These are phyloP conservation scores for Angomonas ambiguus DNA, from an alignment of 208 protist genomes.

Conservation along the genomic window DNA sequence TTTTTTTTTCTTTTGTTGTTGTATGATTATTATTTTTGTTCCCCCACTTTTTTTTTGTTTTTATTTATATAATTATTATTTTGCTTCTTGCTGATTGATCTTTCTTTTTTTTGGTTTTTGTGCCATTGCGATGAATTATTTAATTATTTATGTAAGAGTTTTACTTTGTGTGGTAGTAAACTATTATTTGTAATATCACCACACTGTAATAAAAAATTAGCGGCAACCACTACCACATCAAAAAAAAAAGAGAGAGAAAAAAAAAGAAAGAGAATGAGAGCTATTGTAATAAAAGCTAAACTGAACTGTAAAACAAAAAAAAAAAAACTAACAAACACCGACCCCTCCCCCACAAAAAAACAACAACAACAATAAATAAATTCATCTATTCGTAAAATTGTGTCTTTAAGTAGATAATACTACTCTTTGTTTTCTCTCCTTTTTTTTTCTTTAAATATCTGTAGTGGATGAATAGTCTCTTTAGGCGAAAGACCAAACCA, in stretches of 20 bases:
- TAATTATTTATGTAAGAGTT: slow-evolving; percentile 7
- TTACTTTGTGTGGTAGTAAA: too few species aligned
- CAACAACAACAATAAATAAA: too few species aligned
- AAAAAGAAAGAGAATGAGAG: background rate
- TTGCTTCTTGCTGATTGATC: background rate
- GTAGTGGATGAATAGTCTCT: background rate
- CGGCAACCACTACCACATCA: too few species aligned
- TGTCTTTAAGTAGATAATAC: too few species aligned
- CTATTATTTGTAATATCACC: background rate
- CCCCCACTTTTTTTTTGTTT: slow-evolving; percentile 17
- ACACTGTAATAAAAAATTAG: too few species aligned
- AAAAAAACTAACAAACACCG: background rate
- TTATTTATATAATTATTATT: background rate
- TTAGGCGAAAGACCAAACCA: background rate
- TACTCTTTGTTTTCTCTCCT: slow-evolving; percentile 4
- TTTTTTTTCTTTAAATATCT: slow-evolving; percentile 6
- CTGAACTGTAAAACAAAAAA: background rate
- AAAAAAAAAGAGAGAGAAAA: too few species aligned
- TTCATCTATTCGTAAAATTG: too few species aligned
- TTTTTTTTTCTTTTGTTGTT: slow-evolving; percentile 12
- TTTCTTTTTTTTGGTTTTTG: background rate
- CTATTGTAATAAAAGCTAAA: background rate
- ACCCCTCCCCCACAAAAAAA: too few species aligned
- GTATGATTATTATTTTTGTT: slow-evolving; percentile 18
- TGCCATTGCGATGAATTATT: slow-evolving; percentile 4